Percentiles rank a stretch among this genome's conserved stretches.
Conservation (phyloP, 306 rosid genomes). For the Acacia acuminata region DNA sequence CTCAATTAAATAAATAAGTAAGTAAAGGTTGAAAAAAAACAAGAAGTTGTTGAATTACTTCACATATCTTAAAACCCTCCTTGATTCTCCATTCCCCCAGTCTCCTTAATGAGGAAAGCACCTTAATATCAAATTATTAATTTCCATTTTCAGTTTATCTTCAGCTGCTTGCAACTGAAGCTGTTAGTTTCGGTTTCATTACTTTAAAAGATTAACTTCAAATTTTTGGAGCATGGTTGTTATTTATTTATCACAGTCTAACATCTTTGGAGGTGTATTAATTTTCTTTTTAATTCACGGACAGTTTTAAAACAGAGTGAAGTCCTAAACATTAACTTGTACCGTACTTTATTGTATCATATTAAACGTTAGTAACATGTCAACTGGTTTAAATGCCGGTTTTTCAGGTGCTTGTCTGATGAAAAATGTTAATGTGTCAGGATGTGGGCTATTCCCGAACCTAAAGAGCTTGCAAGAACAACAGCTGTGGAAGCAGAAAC, state of each 20-base stretch:
- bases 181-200: constrained; percentile 31
- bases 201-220: constrained; percentile 11
- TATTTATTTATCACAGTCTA: constrained; percentile 23
- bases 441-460: constrained; percentile 87
- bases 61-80: not conserved
- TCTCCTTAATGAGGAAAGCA: constrained; percentile 18
- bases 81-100: not conserved
- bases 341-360: not conserved
- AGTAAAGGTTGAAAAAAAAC: not conserved
- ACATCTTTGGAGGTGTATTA: constrained; percentile 27
- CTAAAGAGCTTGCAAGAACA: constrained; percentile 58
- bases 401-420: constrained; percentile 16
- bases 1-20: not conserved
- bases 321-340: constrained; percentile 8
- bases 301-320: constrained; percentile 4
- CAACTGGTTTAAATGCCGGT: not conserved
- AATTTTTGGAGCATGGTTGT: constrained; percentile 27
- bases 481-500: constrained; percentile 70
- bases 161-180: constrained; percentile 31
- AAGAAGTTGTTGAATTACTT: not conserved
- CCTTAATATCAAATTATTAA: constrained; percentile 35
- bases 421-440: constrained; percentile 40
- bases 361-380: not conserved
- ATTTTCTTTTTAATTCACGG: constrained; percentile 4
- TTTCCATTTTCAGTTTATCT: constrained; percentile 27